These are phyloP conservation scores for Fomitopsis schrenkii DNA, from an alignment of 1,284 basidiomycete genomes.

Conservation along the genomic window DNA sequence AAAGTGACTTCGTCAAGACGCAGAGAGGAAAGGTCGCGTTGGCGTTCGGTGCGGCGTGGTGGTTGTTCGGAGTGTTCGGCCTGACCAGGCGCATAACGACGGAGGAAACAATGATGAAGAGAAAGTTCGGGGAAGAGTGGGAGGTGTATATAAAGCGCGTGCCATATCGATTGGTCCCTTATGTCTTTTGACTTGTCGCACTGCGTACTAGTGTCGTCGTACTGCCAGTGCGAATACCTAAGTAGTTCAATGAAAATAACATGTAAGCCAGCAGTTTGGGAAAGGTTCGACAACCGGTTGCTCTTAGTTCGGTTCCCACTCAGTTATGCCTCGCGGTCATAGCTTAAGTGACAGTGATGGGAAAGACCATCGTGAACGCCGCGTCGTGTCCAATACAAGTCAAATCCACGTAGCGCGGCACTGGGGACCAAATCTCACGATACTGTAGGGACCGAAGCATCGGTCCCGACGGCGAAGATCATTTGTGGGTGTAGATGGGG, in stretches of 20 bases:
- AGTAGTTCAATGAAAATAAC: no score
- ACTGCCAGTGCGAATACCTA: no score
- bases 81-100: not conserved
- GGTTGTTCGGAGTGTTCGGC: not conserved
- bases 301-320: no score
- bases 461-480: not conserved
- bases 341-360: not conserved
- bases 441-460: not conserved
- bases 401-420: not conserved
- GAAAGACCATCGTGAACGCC: not conserved
- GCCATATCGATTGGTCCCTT: constrained; percentile 9
- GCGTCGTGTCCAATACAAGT: not conserved
- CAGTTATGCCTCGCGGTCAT: not conserved
- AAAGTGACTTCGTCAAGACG: constrained; percentile 5
- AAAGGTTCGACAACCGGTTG: no score
- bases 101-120: constrained; percentile 12
- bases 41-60: not conserved
- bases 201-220: no score
- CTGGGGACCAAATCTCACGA: not conserved
- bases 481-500: not conserved
- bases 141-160: constrained; percentile 9
- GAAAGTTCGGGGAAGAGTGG: constrained; percentile 13
- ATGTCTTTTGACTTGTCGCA: constrained; percentile 2
- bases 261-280: no score
- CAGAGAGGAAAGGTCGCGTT: not conserved